Conservation (phyloP, 768 basidiomycete genomes). For the Holtermannia corniformis region DNA sequence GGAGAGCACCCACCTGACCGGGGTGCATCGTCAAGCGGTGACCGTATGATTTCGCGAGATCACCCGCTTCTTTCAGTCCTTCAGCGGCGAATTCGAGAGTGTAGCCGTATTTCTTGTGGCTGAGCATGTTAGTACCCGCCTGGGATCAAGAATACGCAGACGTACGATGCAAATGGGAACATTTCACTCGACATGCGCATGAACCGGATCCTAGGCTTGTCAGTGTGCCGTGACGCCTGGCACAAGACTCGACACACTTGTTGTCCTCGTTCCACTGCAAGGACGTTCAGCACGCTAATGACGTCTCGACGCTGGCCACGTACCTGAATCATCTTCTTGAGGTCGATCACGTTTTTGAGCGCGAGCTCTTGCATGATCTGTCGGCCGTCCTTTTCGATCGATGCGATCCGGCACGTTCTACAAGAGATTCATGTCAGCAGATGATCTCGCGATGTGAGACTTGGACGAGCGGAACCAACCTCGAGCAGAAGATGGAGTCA, state of each 20-base stretch:
- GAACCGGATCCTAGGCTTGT: slow-evolving; percentile 56
- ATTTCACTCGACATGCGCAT: slow-evolving; percentile 82
- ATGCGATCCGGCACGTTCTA: slow-evolving; percentile 54
- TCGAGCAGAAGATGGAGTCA: slow-evolving; percentile 57
- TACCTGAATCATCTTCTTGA: slow-evolving; percentile 58
- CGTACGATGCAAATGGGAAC: slow-evolving; percentile 66
- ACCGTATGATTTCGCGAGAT: slow-evolving; percentile 57
- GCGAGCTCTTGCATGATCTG: slow-evolving; percentile 77
- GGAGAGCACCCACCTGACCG: slow-evolving; percentile 59
- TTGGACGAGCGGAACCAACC: slow-evolving; percentile 12
- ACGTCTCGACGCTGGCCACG: no score
- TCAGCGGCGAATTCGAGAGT: slow-evolving; percentile 62
- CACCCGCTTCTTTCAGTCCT: slow-evolving; percentile 54
- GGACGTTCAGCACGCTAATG: slow-evolving; percentile 8
- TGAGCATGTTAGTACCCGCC: slow-evolving; percentile 24
- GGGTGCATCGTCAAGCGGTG: slow-evolving; percentile 81
- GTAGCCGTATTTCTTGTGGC: slow-evolving; percentile 71
- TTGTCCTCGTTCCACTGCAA: slow-evolving; percentile 76
- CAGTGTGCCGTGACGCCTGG: neutral
- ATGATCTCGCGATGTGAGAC: neutral
- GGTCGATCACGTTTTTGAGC: slow-evolving; percentile 61
- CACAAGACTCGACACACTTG: slow-evolving; percentile 42
- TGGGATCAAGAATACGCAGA: no score
- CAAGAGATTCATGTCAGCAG: neutral
- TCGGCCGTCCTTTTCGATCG: slow-evolving; percentile 67